Base-by-base conservation (phyloP, 169 alveolate species). In the Plasmodium relictum region DNA sequence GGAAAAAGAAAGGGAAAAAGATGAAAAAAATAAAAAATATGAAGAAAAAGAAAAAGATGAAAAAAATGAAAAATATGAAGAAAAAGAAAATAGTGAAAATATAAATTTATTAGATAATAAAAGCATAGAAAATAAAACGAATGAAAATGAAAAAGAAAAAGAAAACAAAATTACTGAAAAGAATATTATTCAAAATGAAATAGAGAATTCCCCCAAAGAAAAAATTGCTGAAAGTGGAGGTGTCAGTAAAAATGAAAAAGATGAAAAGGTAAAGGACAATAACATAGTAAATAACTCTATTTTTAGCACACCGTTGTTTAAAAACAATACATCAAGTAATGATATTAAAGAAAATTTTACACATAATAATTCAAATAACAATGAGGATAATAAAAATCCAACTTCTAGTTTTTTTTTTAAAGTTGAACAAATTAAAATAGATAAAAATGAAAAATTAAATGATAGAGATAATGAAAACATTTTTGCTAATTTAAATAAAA, bases 271-370 rank as follows among this genome's bases (percentile, higher is more conserved):
- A n/a, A 54, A 54, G 12, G 62, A 68, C 20, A 70, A n/a, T 16
- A 48, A 37, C 48, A 39, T 63, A 39, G 73, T 59, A 78, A 42
- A 18, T 22, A 78, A 31, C 50, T 48, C 76, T 9, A 62, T 37
- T 22, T 63, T 78, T 22, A 48, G 70, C 26, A 63, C 74, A 2
- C 31, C 89, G n/a, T 5, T 78, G 41, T 62, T 65, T 31, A 78
- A 78, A 72, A 9, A 18, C 1, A 50, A 37, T 37, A 26, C 69
- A 71, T 6, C 48, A 10, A 72, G 31, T 16, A n/a, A 52, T 4
- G 31, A 41, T 48, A 68, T 24, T 42, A 62, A 20, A 59, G 42
- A 63, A 78, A 78, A 42, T 50, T 24, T 20, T 26, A 22, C 37
- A 58, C 18, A 26, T 50, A 78, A 31, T 42, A 41, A 26, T 73